Evolutionary conservation across 2,329 filamentous ascomycete genomes (phyloP).

Genomic region (Moelleriella libera): DNA sequence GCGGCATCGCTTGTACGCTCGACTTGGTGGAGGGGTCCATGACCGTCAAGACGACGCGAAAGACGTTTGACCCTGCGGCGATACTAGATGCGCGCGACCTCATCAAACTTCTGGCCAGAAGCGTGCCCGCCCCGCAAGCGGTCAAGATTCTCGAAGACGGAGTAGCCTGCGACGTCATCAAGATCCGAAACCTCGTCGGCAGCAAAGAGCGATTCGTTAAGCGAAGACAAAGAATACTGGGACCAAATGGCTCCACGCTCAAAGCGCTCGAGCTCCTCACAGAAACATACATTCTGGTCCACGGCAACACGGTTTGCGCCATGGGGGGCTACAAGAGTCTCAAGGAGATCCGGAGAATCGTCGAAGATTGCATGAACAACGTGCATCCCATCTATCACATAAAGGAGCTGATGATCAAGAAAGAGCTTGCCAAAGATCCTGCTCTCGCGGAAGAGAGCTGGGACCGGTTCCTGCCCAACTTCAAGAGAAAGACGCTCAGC

Average conservation of each 20-base stretch:
- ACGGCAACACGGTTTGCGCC: slow-evolving; percentile 84
- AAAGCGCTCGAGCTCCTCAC: slow-evolving; percentile 92
- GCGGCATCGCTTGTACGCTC: slow-evolving; percentile 78
- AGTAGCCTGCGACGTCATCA: slow-evolving; percentile 87
- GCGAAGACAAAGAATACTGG: slow-evolving; percentile 80
- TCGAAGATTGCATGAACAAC: slow-evolving; percentile 95
- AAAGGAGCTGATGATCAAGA: slow-evolving; percentile 78
- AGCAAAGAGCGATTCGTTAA: slow-evolving; percentile 97
- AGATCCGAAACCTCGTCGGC: slow-evolving; percentile 76
- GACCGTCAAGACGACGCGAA: slow-evolving; percentile 88
- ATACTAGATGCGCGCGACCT: slow-evolving; percentile 90
- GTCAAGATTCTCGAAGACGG: slow-evolving; percentile 90
- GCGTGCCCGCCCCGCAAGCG: slow-evolving; percentile 84
- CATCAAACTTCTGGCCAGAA: slow-evolving; percentile 82
- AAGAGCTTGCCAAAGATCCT: slow-evolving; percentile 80
- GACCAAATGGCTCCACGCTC: slow-evolving; percentile 79
- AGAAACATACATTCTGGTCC: slow-evolving; percentile 82
- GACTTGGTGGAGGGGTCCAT: slow-evolving; percentile 93
- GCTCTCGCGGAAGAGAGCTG: slow-evolving; percentile 78
- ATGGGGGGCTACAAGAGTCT: slow-evolving; percentile 91
- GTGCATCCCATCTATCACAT: slow-evolving; percentile 83
- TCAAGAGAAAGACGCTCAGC: slow-evolving; percentile 84
- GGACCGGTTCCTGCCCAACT: slow-evolving; percentile 93
- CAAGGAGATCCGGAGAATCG: slow-evolving; percentile 78
- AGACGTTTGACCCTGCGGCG: slow-evolving; percentile 81